A percentile compares a stretch with the other conserved stretches of the same genome.
phyloP scores from a whole-genome alignment of 495 filamentous ascomycete genomes.

The Trypethelium eluteriae region DNA sequence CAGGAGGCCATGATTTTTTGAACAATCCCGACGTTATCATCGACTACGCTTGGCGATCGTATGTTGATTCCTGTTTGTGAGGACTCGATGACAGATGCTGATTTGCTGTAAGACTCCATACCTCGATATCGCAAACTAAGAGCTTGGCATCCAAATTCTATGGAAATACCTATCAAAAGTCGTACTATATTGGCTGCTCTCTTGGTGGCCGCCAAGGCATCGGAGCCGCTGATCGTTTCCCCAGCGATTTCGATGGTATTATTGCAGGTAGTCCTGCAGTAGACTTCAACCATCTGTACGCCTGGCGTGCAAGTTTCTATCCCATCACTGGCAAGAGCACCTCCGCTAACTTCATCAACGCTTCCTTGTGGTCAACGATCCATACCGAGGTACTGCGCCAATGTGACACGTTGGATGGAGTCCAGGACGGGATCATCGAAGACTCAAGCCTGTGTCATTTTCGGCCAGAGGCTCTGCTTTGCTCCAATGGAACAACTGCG shows the following conservation, averaged over 20 bases:
- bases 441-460: slow-evolving; percentile 29
- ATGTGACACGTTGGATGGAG: slow-evolving; percentile 30
- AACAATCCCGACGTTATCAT: slow-evolving; percentile 45
- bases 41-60: slow-evolving; percentile 44
- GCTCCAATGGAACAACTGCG: slow-evolving; percentile 18
- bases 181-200: slow-evolving; percentile 52
- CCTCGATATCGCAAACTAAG: slow-evolving; percentile 38
- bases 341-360: slow-evolving; percentile 27
- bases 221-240: slow-evolving; percentile 45
- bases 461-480: slow-evolving; percentile 23
- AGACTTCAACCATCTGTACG: slow-evolving; percentile 44
- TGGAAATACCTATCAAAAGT: slow-evolving; percentile 38
- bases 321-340: slow-evolving; percentile 38
- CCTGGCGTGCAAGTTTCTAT: slow-evolving; percentile 50
- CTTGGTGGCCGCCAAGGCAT: slow-evolving; percentile 50
- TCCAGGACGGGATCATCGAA: slow-evolving; percentile 30
- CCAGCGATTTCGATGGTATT: slow-evolving; percentile 45
- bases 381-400: slow-evolving; percentile 28
- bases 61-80: neutral
- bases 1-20: slow-evolving; percentile 44
- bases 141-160: slow-evolving; percentile 45
- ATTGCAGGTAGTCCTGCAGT: slow-evolving; percentile 34
- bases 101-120: slow-evolving; percentile 35
- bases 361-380: slow-evolving; percentile 27
- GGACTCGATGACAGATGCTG: slow-evolving; percentile 16